Evolutionary conservation across 306 rosid genomes (phyloP).

Genomic region (Quercus alba): DNA sequence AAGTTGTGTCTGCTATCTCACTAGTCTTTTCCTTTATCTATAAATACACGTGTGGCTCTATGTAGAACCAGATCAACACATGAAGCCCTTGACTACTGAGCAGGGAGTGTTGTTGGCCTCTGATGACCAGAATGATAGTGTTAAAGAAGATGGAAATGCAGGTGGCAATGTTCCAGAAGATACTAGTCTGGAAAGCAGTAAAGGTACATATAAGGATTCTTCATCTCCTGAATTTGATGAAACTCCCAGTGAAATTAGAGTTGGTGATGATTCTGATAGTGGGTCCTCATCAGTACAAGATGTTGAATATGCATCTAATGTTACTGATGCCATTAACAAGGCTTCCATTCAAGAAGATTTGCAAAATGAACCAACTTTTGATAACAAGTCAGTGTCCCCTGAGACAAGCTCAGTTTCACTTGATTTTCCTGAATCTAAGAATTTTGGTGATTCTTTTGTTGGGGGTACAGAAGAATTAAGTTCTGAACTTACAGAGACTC

Average conservation of each 20-base stretch:
- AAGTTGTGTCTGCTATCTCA: constrained; percentile 2
- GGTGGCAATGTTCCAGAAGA: constrained; percentile 28
- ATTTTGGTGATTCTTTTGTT: constrained; percentile 38
- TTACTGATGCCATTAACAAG: constrained; percentile 37
- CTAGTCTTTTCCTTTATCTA: background rate
- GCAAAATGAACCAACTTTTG: constrained; percentile 34
- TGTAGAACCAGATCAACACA: constrained; percentile 52
- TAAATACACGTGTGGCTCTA: constrained; percentile 19
- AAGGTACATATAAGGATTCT: constrained; percentile 46
- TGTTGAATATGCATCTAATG: constrained; percentile 34
- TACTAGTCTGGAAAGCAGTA: constrained; percentile 35
- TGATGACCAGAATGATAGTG: constrained; percentile 41
- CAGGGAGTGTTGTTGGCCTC: constrained; percentile 58
- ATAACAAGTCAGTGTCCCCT: constrained; percentile 37
- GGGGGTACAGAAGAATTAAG: constrained; percentile 46
- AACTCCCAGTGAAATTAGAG: constrained; percentile 35
- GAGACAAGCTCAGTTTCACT: constrained; percentile 23
- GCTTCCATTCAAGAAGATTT: constrained; percentile 44
- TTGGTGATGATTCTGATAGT: constrained; percentile 50
- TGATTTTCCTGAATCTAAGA: constrained; percentile 46
- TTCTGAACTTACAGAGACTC: constrained; percentile 43
- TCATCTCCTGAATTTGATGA: constrained; percentile 50
- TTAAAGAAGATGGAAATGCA: constrained; percentile 28
- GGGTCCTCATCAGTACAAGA: constrained; percentile 38
- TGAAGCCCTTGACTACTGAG: constrained; percentile 70